phyloP scores from a whole-genome alignment of 2,329 filamentous ascomycete genomes.

The Calonectria multiphialidica region DNA sequence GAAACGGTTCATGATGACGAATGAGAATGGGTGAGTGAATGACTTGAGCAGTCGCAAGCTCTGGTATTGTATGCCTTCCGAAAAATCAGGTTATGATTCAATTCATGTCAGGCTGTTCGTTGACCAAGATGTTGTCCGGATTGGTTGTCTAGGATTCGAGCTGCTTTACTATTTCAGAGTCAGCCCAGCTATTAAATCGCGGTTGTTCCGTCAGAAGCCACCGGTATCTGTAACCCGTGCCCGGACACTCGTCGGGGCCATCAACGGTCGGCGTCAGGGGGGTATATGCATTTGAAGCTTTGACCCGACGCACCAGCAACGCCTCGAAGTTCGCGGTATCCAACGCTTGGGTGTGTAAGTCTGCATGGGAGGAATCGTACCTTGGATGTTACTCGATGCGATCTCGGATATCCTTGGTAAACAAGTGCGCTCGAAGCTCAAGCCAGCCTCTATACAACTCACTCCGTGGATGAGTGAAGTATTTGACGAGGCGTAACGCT shows the following conservation, averaged over 20 bases:
- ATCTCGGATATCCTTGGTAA: constrained; percentile 2
- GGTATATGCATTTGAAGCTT: neutral
- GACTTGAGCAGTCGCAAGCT: neutral
- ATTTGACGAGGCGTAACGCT: neutral
- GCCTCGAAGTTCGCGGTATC: neutral
- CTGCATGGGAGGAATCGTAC: constrained; percentile 28
- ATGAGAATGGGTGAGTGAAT: neutral
- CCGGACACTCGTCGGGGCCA: neutral
- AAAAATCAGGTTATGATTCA: constrained; percentile 24
- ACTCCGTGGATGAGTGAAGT: neutral
- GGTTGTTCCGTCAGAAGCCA: neutral
- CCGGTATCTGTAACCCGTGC: neutral
- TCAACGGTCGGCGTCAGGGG: neutral
- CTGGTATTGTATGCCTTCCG: constrained; percentile 13
- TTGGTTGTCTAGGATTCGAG: neutral
- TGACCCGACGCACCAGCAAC: neutral
- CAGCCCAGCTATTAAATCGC: neutral
- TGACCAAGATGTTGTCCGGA: neutral
- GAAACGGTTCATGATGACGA: constrained; percentile 78
- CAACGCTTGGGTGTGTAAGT: neutral
- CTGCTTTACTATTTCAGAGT: neutral
- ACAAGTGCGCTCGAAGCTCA: constrained; percentile 15
- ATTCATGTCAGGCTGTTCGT: constrained; percentile 35
- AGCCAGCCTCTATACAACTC: constrained; percentile 15
- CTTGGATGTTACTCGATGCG: constrained; percentile 24